A percentile compares a stretch with the other conserved stretches of the same genome.
Evolutionary conservation across 164 flowering plant species (phyloP).

Genomic region (Liquidambar formosana): DNA sequence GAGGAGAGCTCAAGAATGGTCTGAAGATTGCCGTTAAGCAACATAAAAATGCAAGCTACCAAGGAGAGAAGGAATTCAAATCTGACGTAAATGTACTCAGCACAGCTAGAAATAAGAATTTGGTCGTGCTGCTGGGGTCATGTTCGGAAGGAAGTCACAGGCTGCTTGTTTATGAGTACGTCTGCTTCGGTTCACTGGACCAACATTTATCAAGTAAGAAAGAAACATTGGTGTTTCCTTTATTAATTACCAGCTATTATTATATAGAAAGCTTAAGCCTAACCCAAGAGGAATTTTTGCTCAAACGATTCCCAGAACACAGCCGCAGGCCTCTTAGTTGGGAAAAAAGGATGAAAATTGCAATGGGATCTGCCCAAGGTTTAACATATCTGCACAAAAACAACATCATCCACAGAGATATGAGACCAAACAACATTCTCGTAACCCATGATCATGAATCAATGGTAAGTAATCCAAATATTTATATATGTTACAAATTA

Average conservation of each 20-base stretch:
- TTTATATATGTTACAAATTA: background rate
- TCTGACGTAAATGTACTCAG: conserved; percentile 56
- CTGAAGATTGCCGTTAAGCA: conserved; percentile 55
- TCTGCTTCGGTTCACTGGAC: conserved; percentile 65
- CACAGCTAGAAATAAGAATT: conserved; percentile 53
- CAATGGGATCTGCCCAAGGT: conserved; percentile 65
- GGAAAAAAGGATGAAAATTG: conserved; percentile 61
- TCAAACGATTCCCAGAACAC: conserved; percentile 37
- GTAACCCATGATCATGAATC: conserved; percentile 64
- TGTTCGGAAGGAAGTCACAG: conserved; percentile 54
- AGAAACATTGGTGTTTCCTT: background rate
- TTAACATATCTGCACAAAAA: conserved; percentile 53
- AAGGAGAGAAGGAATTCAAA: conserved; percentile 60
- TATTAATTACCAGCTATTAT: background rate
- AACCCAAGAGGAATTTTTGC: background rate
- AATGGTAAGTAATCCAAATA: conserved; percentile 38
- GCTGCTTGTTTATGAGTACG: conserved; percentile 60
- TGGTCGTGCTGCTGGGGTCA: conserved; percentile 63
- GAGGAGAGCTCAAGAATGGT: conserved; percentile 44
- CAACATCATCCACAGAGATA: conserved; percentile 69
- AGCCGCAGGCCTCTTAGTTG: conserved; percentile 41
- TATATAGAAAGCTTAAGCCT: conserved; percentile 5
- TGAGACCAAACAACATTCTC: conserved; percentile 74
- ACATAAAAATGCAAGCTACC: conserved; percentile 49
- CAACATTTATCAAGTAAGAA: conserved; percentile 52